phyloP scores from a whole-genome alignment of 805 yeast species.

The Brettanomyces naardenensis region DNA sequence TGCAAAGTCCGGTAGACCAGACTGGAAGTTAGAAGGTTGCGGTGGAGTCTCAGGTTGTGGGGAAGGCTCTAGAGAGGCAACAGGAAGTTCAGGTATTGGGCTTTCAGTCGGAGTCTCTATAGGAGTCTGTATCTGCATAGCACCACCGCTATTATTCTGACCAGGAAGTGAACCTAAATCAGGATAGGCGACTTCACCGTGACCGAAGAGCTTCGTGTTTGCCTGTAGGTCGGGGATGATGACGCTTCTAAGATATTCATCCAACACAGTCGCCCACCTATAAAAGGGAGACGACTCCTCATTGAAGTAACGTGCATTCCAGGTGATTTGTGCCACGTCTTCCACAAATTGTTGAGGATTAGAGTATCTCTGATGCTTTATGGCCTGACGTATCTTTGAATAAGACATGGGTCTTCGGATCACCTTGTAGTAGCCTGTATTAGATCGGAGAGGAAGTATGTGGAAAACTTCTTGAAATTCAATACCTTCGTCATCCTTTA shows the following conservation, averaged over 20 bases:
- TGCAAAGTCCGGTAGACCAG: conserved; percentile 1
- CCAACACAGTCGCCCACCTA: conserved; percentile 56
- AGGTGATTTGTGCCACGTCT: conserved; percentile 77
- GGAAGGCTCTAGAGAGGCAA: background rate
- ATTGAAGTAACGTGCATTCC: conserved; percentile 87
- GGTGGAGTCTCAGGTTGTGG: conserved; percentile 1
- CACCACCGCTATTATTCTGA: background rate
- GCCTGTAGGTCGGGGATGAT: conserved; percentile 40
- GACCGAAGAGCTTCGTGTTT: conserved; percentile 31
- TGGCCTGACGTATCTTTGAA: conserved; percentile 55
- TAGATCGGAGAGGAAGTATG: conserved; percentile 64
- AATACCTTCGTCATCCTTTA: conserved; percentile 21
- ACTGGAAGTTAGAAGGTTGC: conserved; percentile 1
- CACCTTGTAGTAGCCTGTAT: conserved; percentile 69
- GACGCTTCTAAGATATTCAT: conserved; percentile 38
- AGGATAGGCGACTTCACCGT: conserved; percentile 41
- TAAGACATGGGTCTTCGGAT: conserved; percentile 79
- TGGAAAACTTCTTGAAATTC: conserved; percentile 41
- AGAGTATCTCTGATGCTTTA: conserved; percentile 46
- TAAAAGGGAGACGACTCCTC: conserved; percentile 60
- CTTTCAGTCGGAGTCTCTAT: background rate
- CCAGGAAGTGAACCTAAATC: conserved; percentile 64
- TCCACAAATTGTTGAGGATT: conserved; percentile 61
- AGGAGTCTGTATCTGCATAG: background rate
- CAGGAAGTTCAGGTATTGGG: background rate